These are phyloP conservation scores for Potentilla sterilis DNA, from an alignment of 306 rosid species.

Conservation along the genomic window DNA sequence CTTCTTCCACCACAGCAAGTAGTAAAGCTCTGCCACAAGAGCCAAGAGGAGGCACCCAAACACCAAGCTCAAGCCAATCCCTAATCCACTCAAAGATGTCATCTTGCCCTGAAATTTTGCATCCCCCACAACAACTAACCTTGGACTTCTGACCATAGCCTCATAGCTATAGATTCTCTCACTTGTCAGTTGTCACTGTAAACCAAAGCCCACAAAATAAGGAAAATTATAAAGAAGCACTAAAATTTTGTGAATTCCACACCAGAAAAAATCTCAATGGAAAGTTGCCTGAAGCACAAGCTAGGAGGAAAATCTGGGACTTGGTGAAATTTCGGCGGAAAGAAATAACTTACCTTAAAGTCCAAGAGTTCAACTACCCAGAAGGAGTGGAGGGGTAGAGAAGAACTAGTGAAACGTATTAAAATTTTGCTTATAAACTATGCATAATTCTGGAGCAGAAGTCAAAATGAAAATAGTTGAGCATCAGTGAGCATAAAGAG, in stretches of 20 bases:
- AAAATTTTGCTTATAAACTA: slow-evolving; percentile 2
- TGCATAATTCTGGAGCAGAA: slow-evolving; percentile 21
- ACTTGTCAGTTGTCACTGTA: not conserved
- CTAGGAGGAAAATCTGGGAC: slow-evolving; percentile 11
- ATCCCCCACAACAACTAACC: slow-evolving; percentile 29
- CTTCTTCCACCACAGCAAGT: slow-evolving; percentile 75
- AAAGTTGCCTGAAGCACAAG: slow-evolving; percentile 38
- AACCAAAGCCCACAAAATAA: slow-evolving; percentile 14
- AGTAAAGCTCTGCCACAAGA: slow-evolving; percentile 71
- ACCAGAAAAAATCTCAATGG: slow-evolving; percentile 3
- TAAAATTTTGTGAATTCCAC: slow-evolving; percentile 30
- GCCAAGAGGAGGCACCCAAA: slow-evolving; percentile 65
- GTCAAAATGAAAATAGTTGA: slow-evolving; percentile 18
- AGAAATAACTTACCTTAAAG: slow-evolving; percentile 38
- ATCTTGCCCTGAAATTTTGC: slow-evolving; percentile 40
- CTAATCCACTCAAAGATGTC: slow-evolving; percentile 55
- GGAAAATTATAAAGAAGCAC: slow-evolving; percentile 4
- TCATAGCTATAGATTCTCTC: slow-evolving; percentile 4
- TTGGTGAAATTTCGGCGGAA: slow-evolving; percentile 19
- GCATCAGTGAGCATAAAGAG: slow-evolving; percentile 10
- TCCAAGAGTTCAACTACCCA: slow-evolving; percentile 18
- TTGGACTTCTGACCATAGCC: slow-evolving; percentile 10
- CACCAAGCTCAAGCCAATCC: slow-evolving; percentile 57
- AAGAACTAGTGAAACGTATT: slow-evolving; percentile 19
- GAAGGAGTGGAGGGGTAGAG: slow-evolving; percentile 17